phyloP scores from a whole-genome alignment of 495 filamentous ascomycete species.

The Aspergillus olivimuriae region DNA sequence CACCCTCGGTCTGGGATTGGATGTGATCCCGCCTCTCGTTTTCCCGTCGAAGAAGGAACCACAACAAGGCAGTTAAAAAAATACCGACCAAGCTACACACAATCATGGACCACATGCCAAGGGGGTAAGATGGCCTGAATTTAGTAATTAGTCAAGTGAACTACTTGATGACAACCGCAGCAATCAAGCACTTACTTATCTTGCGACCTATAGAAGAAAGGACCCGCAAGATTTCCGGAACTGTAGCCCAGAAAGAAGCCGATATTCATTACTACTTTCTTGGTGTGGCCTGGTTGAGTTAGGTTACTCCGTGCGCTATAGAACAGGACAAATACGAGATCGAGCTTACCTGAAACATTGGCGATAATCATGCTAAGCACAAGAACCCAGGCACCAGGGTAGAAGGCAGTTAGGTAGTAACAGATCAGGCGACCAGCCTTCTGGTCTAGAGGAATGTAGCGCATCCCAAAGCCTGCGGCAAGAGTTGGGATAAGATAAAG shows the following conservation, averaged over 20 bases:
- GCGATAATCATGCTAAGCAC: constrained; percentile 52
- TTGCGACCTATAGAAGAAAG: constrained; percentile 55
- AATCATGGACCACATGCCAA: constrained; percentile 62
- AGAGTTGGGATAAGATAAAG: constrained; percentile 51
- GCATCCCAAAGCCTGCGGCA: constrained; percentile 47
- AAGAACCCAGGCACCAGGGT: constrained; percentile 55
- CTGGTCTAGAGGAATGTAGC: constrained; percentile 41
- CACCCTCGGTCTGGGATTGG: constrained; percentile 41
- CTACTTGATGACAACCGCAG: too few relatives aligned
- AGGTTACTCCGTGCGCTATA: background rate
- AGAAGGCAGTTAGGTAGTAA: constrained; percentile 53
- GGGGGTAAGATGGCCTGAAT: constrained; percentile 42
- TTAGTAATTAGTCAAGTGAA: too few relatives aligned
- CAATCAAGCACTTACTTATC: constrained; percentile 30
- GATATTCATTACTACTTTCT: constrained; percentile 56
- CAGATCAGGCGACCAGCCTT: constrained; percentile 45
- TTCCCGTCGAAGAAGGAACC: constrained; percentile 46
- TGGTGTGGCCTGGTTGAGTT: constrained; percentile 41
- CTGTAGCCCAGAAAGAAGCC: constrained; percentile 49
- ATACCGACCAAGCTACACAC: constrained; percentile 52
- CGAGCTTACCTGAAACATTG: constrained; percentile 40
- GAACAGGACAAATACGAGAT: background rate
- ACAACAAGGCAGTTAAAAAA: constrained; percentile 37
- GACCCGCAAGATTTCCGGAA: constrained; percentile 49
- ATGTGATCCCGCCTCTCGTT: constrained; percentile 49